A percentile compares a stretch with the other conserved stretches of the same genome.
These are phyloP conservation scores for Nelumbo lutea DNA, from an alignment of 164 flowering plant genomes.

Conservation along the genomic window DNA sequence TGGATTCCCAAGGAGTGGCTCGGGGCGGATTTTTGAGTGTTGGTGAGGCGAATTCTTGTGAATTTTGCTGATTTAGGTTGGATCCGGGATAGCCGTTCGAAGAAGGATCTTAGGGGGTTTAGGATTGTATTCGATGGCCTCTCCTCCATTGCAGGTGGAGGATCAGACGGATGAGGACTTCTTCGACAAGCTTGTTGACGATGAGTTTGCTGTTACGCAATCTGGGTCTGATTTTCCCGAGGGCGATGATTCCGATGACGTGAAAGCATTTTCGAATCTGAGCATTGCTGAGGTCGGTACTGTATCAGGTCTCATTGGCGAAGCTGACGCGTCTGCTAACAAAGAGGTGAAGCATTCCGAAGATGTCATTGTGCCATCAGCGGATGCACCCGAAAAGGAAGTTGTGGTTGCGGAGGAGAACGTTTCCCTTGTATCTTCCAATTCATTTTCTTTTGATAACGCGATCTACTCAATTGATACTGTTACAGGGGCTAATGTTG, in stretches of 20 bases:
- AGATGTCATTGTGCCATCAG: background rate
- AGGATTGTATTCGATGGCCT: constrained; percentile 36
- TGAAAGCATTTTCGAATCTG: constrained; percentile 24
- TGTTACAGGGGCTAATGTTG: constrained; percentile 11
- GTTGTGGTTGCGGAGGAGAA: background rate
- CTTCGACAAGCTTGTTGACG: constrained; percentile 67
- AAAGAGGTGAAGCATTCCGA: constrained; percentile 10
- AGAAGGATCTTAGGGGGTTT: constrained; percentile 4
- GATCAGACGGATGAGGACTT: constrained; percentile 85
- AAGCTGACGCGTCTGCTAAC: background rate
- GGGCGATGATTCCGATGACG: constrained; percentile 26
- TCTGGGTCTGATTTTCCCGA: constrained; percentile 10
- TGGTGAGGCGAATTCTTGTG: constrained; percentile 6
- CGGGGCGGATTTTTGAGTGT: background rate
- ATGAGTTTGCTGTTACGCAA: constrained; percentile 23
- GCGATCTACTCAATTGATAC: constrained; percentile 14
- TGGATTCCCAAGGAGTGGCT: background rate
- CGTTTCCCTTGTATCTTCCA: background rate
- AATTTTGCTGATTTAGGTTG: background rate
- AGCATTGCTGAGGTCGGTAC: constrained; percentile 18
- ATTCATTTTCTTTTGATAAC: constrained; percentile 19
- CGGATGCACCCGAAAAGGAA: background rate
- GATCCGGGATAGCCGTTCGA: background rate
- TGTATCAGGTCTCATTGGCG: constrained; percentile 10
- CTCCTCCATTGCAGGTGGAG: constrained; percentile 64